Base-by-base conservation (phyloP, 176 grass and related monocot genomes). In the Rhynchospora pubera region DNA sequence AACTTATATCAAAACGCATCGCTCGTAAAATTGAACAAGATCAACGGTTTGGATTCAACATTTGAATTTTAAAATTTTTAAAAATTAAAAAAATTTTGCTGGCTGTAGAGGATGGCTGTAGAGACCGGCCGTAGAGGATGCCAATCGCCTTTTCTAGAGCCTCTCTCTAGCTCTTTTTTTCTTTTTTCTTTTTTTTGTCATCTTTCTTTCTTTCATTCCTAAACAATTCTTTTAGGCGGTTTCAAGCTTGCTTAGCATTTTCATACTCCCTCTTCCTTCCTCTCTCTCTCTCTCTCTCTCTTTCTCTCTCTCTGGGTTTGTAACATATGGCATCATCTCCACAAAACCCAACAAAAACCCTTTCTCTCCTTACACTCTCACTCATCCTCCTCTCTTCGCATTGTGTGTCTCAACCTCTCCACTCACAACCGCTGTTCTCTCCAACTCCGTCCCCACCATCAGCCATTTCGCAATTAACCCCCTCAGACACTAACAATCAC, bases 331-430 rank as follows among this genome's bases (percentile, higher is more conserved):
- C 59, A 5, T 53, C 61, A 82, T 32, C 32, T 65, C 19, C 45
- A 23, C 61, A 89, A 89, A 96, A 93, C 87, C 93, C 89, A 89
- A 65, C 78, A 78, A 99, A 90, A 96, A 89, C 82, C 91, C 84
- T 87, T 42, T 72, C 46, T 62, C 10, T 87, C 12, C 30, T 86
- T 67, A 11, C 76, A 66, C 9, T 61, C 15, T 44, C 26, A 7
- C 26, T 91, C 63, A 67, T 87, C 15, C 28, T 82, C 18, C 58
- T 91, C n/a, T 57, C 85, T 19, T 62, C 92, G n/a, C 79, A 76
- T 43, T 58, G 79, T 63, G 62, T 77, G 57, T 65, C 65, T 45
- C 66, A 82, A 55, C 43, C 61, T 82, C 79, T 58, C 56, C 61
- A 57, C 39, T 87, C 85, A 50, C 79, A 70, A 7, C 72, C 77